Evolutionary conservation across 805 yeast genomes (phyloP).

Genomic region (Zygotorulaspora danielsina): DNA sequence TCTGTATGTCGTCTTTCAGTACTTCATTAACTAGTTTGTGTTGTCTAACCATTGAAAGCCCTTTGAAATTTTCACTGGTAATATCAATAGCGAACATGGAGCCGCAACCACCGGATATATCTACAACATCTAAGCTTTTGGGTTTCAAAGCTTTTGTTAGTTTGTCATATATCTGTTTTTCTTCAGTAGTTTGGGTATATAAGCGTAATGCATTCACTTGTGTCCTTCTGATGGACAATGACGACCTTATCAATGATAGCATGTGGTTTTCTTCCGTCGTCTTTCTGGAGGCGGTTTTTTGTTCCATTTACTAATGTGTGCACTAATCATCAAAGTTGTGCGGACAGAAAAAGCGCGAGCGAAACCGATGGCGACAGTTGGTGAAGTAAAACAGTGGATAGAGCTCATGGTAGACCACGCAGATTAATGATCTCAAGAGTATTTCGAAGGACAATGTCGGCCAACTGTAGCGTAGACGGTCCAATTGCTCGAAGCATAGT

Average conservation of each 20-base stretch:
- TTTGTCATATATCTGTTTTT: constrained; percentile 55
- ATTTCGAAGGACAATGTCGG: constrained; percentile 16
- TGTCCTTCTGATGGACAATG: neutral
- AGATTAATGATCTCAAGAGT: constrained; percentile 11
- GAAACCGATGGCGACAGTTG: too few species aligned
- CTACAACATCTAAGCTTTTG: constrained; percentile 58
- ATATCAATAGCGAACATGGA: constrained; percentile 91
- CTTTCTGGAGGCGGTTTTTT: too few species aligned
- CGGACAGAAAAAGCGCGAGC: neutral
- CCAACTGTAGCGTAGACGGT: constrained; percentile 21
- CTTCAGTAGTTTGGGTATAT: constrained; percentile 39
- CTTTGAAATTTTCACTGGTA: constrained; percentile 69
- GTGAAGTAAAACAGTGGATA: too few species aligned
- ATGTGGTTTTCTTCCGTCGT: neutral
- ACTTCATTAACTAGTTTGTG: constrained; percentile 83
- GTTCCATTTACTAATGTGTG: too few species aligned
- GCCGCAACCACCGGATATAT: constrained; percentile 95
- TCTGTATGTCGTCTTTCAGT: constrained; percentile 75
- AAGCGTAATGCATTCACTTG: constrained; percentile 8
- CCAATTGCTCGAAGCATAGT: constrained; percentile 51
- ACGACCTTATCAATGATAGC: neutral
- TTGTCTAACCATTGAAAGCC: constrained; percentile 81
- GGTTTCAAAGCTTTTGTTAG: constrained; percentile 59
- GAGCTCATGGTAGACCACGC: neutral
- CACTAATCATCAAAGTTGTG: too few species aligned